A percentile compares a stretch with the other conserved stretches of the same genome.
Conservation (phyloP, 768 basidiomycete genomes). For the Atractiella rhizophila region DNA sequence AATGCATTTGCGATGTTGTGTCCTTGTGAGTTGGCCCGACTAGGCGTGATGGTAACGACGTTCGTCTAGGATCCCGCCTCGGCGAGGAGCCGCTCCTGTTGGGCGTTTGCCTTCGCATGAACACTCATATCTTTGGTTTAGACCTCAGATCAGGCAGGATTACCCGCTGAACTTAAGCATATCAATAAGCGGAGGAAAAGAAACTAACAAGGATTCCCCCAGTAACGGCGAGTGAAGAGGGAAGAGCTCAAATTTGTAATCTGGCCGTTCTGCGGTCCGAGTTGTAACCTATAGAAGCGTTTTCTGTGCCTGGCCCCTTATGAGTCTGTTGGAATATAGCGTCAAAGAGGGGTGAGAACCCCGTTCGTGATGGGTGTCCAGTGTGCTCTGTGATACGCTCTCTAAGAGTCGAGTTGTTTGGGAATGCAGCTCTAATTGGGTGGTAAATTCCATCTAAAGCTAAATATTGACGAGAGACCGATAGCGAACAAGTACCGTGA, state of each 20-base stretch:
- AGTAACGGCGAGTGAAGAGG: constrained; percentile 68
- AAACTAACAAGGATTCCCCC: constrained; percentile 73
- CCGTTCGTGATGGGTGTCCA: constrained; percentile 36
- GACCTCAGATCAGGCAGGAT: constrained; percentile 61
- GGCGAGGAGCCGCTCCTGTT: neutral
- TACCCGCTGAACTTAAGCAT: constrained; percentile 72
- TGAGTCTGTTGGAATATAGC: constrained; percentile 56
- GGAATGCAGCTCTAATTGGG: constrained; percentile 62
- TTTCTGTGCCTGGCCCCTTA: constrained; percentile 44
- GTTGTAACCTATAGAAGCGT: constrained; percentile 58
- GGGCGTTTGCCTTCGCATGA: constrained; percentile 4
- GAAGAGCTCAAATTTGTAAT: constrained; percentile 64
- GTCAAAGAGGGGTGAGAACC: constrained; percentile 39
- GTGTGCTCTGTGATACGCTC: constrained; percentile 42
- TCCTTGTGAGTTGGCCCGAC: constrained; percentile 13
- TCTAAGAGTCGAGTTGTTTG: constrained; percentile 64
- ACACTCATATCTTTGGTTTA: constrained; percentile 19
- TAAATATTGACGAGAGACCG: constrained; percentile 59
- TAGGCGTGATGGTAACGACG: constrained; percentile 33
- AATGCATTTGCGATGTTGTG: constrained; percentile 29
- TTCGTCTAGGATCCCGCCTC: constrained; percentile 21
- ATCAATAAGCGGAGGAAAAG: constrained; percentile 77
- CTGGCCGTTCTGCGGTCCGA: constrained; percentile 38
- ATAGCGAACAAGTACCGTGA: constrained; percentile 64
- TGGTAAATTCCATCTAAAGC: constrained; percentile 66